phyloP scores from a whole-genome alignment of 208 protist genomes.

The Jaenimonas drosophilae region DNA sequence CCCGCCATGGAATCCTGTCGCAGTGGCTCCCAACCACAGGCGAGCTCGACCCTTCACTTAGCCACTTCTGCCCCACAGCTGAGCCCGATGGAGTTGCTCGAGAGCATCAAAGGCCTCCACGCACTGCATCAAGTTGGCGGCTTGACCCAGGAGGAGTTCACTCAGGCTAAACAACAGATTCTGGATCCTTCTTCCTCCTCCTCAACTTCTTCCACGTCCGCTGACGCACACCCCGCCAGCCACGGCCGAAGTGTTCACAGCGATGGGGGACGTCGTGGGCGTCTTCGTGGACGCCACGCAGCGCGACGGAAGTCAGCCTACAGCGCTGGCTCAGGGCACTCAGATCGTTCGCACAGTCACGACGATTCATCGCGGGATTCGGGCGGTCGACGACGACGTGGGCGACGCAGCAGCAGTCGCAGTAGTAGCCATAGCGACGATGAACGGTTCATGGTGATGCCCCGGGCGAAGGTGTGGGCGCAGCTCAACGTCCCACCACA shows the following conservation, averaged over 20 bases:
- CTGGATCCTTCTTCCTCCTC: conserved; percentile 16
- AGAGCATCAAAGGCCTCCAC: conserved; percentile 57
- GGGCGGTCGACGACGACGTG: too few relatives aligned
- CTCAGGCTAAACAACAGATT: conserved; percentile 64
- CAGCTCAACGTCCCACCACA: conserved; percentile 15
- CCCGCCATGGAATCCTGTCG: background rate
- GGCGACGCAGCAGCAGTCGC: conserved; percentile 19
- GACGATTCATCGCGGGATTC: too few relatives aligned
- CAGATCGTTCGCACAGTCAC: conserved; percentile 1
- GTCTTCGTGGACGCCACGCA: too few relatives aligned
- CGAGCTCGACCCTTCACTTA: conserved; percentile 5
- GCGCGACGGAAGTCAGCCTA: too few relatives aligned
- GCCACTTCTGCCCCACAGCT: background rate
- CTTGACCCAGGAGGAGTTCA: conserved; percentile 65
- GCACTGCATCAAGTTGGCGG: conserved; percentile 52
- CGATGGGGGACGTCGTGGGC: too few relatives aligned
- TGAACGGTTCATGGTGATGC: conserved; percentile 54
- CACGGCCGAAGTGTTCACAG: too few relatives aligned
- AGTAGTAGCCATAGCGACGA: conserved; percentile 16
- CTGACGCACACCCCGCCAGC: too few relatives aligned
- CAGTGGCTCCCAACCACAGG: background rate
- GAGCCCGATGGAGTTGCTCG: conserved; percentile 36
- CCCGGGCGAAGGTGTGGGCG: conserved; percentile 60
- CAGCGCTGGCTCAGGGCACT: conserved; percentile 5
- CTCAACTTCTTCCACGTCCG: too few relatives aligned